Percentiles rank a stretch among this genome's conserved stretches.
Conservation (phyloP, 306 rosid species). For the Oemleria cerasiformis region DNA sequence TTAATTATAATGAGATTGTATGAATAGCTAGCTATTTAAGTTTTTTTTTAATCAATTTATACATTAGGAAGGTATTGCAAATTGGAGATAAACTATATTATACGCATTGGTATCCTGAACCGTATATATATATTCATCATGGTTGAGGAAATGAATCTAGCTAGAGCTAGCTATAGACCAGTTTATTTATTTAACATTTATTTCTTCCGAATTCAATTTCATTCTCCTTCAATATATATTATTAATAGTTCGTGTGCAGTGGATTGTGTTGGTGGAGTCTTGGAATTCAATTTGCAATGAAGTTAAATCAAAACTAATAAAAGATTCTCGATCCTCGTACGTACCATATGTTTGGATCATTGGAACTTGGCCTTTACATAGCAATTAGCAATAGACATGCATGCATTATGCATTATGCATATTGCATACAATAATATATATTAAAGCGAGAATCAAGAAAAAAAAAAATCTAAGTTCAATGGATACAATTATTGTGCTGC, state of each 20-base stretch:
- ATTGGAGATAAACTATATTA: no score
- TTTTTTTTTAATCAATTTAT: not conserved
- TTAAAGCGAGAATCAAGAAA: no score
- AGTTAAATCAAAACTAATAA: not conserved
- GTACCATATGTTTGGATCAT: conserved; percentile 17
- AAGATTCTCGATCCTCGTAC: no score
- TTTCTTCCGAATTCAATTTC: no score
- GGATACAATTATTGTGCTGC: conserved; percentile 48
- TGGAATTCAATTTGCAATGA: conserved; percentile 21
- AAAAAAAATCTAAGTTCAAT: conserved; percentile 36
- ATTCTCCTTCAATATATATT: not conserved
- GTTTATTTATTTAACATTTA: no score
- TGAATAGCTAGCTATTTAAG: not conserved
- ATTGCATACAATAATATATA: no score
- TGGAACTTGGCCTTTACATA: conserved; percentile 19
- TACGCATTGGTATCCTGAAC: no score
- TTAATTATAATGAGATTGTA: no score
- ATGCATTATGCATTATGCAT: no score
- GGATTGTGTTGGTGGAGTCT: not conserved
- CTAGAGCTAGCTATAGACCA: no score
- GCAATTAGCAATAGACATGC: not conserved
- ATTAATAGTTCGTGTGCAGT: conserved; percentile 33
- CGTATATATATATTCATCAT: no score
- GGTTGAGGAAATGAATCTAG: conserved; percentile 1
- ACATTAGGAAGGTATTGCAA: no score